Base-by-base conservation (phyloP, 1,284 basidiomycete species). In the Nidula niveotomentosa region DNA sequence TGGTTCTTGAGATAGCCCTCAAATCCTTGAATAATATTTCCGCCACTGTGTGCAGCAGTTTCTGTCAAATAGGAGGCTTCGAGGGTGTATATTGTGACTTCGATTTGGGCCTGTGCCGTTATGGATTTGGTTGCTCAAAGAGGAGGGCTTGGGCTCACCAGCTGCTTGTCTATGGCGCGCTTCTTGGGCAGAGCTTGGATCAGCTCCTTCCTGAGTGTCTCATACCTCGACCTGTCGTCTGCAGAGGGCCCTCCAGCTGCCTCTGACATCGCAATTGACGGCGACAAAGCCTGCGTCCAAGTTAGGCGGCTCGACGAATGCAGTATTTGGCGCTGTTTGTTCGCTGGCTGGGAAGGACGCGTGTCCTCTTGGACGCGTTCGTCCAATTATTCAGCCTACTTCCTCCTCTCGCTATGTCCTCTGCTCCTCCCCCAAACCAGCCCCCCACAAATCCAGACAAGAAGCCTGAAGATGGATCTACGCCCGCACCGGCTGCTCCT, bases 21-120 rank as follows among this genome's bases (percentile, higher is more conserved):
- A 61, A 92, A 92, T 6, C 90, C 90, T 61, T 88, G 86, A 45
- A 93, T 86, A 56, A 93, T 90, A 62, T 93, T 93, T 17, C 91
- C 91, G 9, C 90, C 88, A 60, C 81, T 85, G 58, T 88, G 85
- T 0, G 76, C 74, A 0, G 84, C 80, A 1, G 90, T 91, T 53
- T 93, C 91, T 8, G 81, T 80, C 45, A 93, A 73, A 69, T 93
- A 93, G 0, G 78, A 71, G 9, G 80, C 81, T 67, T 93, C 90
- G 33, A 90, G 76, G 58, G 81, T 84, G 71, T 88, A 88, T 58
- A 93, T 88, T 62, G 89, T 82, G 34, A 83, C 73, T 69, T 93
- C 90, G 51, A 89, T 75, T 60, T 84, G 79, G 12, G 87, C 85
- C 89, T 91, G 54, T 8, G 37, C n/a, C 37, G 37, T 39, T 9